phyloP scores from a whole-genome alignment of 805 yeast genomes.

The Starmerella scarabaei region DNA sequence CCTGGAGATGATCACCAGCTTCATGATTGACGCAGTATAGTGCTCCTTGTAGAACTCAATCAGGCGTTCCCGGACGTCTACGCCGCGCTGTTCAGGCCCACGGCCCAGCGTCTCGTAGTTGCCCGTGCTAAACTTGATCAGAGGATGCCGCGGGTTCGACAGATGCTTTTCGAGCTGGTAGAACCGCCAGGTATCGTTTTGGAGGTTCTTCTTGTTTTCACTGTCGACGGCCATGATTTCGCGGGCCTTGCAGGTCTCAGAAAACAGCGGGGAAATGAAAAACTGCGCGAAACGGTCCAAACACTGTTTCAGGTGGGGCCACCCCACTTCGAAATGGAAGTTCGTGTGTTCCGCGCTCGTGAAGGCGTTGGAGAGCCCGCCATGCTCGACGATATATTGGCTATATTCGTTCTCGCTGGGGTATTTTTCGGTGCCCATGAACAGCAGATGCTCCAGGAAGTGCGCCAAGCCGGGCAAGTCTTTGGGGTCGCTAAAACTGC shows the following conservation, averaged over 20 bases:
- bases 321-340: conserved; percentile 73
- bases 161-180: conserved; percentile 70
- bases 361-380: conserved; percentile 85
- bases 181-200: conserved; percentile 78
- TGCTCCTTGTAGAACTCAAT: conserved; percentile 56
- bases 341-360: conserved; percentile 83
- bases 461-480: conserved; percentile 75
- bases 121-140: conserved; percentile 81
- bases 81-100: conserved; percentile 44
- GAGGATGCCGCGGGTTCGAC: conserved; percentile 68
- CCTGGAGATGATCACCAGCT: conserved; percentile 69
- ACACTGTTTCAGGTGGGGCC: conserved; percentile 70
- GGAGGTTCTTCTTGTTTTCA: conserved; percentile 88
- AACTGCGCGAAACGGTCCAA: conserved; percentile 88
- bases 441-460: conserved; percentile 70
- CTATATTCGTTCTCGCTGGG: conserved; percentile 65
- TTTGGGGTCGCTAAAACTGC: conserved; percentile 67
- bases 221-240: conserved; percentile 93
- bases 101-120: conserved; percentile 61
- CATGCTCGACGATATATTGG: conserved; percentile 64
- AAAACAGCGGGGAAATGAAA: conserved; percentile 72
- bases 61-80: conserved; percentile 70
- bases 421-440: conserved; percentile 68
- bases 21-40: conserved; percentile 84
- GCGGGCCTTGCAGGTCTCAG: conserved; percentile 63